phyloP scores from a whole-genome alignment of 345 rosid genomes.

The Arabidopsis suecica region DNA sequence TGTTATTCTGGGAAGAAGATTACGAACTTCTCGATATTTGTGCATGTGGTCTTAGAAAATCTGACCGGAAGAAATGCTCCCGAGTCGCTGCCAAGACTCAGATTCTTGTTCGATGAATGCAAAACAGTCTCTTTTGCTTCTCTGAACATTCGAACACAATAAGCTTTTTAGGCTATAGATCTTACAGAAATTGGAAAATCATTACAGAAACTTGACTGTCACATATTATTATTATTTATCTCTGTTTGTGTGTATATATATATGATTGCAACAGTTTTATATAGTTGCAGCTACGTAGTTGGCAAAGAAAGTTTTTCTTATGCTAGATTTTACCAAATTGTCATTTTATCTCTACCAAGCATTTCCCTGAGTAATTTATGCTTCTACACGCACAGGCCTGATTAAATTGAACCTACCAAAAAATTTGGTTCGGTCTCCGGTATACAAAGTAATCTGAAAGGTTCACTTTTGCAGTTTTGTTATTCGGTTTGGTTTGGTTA shows the following conservation, averaged over 20 bases:
- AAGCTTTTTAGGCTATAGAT: slow-evolving; percentile 23
- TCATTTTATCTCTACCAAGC: neutral
- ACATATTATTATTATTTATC: slow-evolving; percentile 23
- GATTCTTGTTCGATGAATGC: slow-evolving; percentile 65
- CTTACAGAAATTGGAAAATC: slow-evolving; percentile 15
- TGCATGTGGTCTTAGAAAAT: slow-evolving; percentile 81
- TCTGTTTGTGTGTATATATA: slow-evolving; percentile 19
- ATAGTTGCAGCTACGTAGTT: neutral
- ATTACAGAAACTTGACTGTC: slow-evolving; percentile 32
- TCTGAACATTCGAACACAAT: neutral
- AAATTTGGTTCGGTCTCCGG: neutral
- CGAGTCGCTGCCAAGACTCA: slow-evolving; percentile 90
- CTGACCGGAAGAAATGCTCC: slow-evolving; percentile 87
- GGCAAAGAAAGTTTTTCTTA: neutral
- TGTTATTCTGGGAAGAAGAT: slow-evolving; percentile 92
- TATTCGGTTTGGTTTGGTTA: neutral
- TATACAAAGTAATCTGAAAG: neutral
- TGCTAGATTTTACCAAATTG: neutral
- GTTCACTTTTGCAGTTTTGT: neutral
- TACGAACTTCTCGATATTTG: slow-evolving; percentile 89
- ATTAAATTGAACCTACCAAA: no score
- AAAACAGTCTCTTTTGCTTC: slow-evolving; percentile 8
- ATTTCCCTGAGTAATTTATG: neutral
- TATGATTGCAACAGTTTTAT: slow-evolving; percentile 14
- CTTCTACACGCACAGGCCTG: neutral